Evolutionary conservation across 1,139 yeast genomes (phyloP), one percentile per base, ranked within the genome.

Genomic region (Taphrina populina): DNA sequence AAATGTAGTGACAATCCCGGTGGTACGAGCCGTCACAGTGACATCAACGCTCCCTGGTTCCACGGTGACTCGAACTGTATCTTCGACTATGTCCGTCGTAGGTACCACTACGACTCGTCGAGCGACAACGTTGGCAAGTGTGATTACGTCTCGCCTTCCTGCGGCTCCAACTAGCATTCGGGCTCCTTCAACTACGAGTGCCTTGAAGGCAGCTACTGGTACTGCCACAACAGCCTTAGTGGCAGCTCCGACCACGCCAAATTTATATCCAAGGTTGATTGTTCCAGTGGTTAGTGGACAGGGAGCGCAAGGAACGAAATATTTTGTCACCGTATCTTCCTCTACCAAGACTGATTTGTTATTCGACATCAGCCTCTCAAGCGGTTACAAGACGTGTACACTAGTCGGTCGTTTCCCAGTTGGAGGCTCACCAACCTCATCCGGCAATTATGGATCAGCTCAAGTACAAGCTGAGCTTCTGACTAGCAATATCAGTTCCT

Each of bases 391-490:
- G 34, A 40, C 45, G n/a, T 40, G 45, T 4, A 40, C 45, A 5
- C 13, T 40, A 34, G 34, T 27, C 8, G 45, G 45, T 7, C 45
- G 45, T 1, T 40, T 40, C 45, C 45, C 45, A 2, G 45, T 40
- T 2, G 45, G 45, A 4, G 45, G 45, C 1, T n/a, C 20, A 3
- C 34, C 45, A 5, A 40, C 45, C 4, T 40, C 45, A 15, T 40
- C 45, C 23, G 45, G 45, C 15, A 34, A 32, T 1, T 40, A 40
- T 27, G 45, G 45, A n/a, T 40, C 45, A 5, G 45, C 45, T n/a
- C 45, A 40, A 27, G 15, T 40, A 2, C 45, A 40, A 27, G 45
- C 45, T 13, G 26, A 23, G 34, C 21, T 40, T 8, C 34, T 40
- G 45, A 11, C 45, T 21, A 15, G 34, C 23, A 40, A 40, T 23